Conservation (phyloP, 306 rosid species). For the Gynostemma pentaphyllum region DNA sequence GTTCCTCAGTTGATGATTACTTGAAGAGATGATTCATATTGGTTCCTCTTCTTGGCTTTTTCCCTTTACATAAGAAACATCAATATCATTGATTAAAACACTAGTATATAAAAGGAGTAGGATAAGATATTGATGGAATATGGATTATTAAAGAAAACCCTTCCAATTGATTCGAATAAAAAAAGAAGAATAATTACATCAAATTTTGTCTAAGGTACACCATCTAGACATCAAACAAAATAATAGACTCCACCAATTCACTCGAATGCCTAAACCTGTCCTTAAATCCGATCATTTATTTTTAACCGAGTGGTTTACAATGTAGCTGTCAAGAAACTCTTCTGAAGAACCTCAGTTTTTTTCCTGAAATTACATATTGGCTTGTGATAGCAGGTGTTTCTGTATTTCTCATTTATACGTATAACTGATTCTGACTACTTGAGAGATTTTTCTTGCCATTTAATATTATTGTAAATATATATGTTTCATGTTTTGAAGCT, state of each 20-base stretch:
- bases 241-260: neutral
- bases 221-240: no score
- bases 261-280: neutral
- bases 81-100: neutral
- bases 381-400: neutral
- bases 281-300: neutral
- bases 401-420: neutral
- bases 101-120: neutral
- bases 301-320: neutral
- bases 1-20: neutral
- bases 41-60: no score
- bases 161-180: neutral
- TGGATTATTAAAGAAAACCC: neutral
- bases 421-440: neutral
- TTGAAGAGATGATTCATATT: neutral
- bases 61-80: no score
- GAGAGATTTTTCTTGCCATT: neutral
- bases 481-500: slow-evolving; percentile 54
- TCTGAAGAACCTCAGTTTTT: neutral
- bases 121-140: neutral
- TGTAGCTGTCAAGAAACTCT: neutral
- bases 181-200: no score
- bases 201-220: neutral
- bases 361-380: neutral
- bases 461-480: neutral